phyloP scores from a whole-genome alignment of 2,329 filamentous ascomycete species.

The Alternaria infectoria region DNA sequence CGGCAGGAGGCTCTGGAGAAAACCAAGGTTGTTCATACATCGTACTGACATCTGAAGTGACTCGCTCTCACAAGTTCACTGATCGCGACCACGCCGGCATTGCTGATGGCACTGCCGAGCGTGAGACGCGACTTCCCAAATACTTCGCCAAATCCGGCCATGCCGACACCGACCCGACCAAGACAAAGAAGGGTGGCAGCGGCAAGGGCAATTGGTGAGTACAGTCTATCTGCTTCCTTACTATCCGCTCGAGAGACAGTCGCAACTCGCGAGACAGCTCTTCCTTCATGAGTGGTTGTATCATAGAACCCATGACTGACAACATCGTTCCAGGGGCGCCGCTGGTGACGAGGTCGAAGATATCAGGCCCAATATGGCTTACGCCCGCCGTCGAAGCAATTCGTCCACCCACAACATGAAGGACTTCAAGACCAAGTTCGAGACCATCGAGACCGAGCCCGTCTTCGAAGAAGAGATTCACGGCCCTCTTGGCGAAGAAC shows the following conservation, averaged over 20 bases:
- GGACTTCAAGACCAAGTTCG: conserved; percentile 96
- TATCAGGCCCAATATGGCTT: conserved; percentile 80
- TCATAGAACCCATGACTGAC: conserved; percentile 20
- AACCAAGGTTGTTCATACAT: conserved; percentile 13
- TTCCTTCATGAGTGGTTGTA: not conserved
- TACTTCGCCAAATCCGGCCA: conserved; percentile 92
- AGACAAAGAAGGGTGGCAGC: conserved; percentile 94
- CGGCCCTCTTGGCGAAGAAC: conserved; percentile 65
- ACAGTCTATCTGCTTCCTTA: not conserved
- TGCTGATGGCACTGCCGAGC: conserved; percentile 73
- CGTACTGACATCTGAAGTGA: conserved; percentile 68
- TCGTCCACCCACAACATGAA: conserved; percentile 75
- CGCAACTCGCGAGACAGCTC: not conserved
- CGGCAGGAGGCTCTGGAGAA: not conserved
- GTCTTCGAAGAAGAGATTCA: conserved; percentile 90
- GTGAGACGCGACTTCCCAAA: conserved; percentile 79
- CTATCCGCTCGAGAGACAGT: not conserved
- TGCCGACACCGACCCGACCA: conserved; percentile 82
- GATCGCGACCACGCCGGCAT: conserved; percentile 87
- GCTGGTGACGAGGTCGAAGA: conserved; percentile 85
- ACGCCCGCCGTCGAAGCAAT: conserved; percentile 91
- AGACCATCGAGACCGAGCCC: conserved; percentile 84
- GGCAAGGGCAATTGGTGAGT: conserved; percentile 93
- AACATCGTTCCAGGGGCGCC: conserved; percentile 69
- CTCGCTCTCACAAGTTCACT: conserved; percentile 94